Base-by-base conservation (phyloP, 257 asterid species). In the Cruciata laevipes region DNA sequence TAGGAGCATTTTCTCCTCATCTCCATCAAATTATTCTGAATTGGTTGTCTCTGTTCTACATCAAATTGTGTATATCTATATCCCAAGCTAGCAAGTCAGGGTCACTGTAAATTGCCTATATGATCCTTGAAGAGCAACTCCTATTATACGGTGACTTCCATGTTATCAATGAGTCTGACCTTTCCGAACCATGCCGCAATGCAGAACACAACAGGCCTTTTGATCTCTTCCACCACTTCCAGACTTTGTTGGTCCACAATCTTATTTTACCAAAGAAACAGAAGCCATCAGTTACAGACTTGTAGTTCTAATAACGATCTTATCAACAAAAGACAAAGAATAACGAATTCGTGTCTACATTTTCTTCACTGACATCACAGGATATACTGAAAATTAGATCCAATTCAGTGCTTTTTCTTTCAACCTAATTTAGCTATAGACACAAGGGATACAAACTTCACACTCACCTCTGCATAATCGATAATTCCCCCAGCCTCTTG, bases 111-210 rank as follows among this genome's bases (percentile, higher is more conserved):
- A 27, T 27, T 27, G 30, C 2, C 30, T 27, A 27, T 27, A n/a
- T n/a, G n/a, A 27, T 27, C 30, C 7, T 7, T 37, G 42, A 37
- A 37, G 42, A 56, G 61, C 17, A 61, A 25, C 27, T 32, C n/a
- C 3, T 59, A 30, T 72, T 27, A 78, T 13, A 81, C 76, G 24
- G 49, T 49, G 66, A 92, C 82, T 77, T 92, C 98, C 76, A 92
- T 71, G 84, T 92, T 92, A 84, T 89, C 98, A 35, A 89, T 27
- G 71, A 92, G 88, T 77, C 98, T 82, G 55, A 89, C 96, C 61
- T 73, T 81, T 69, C 97, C 95, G 35, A 92, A 92, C 95, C 84
- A 87, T 9, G 91, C 97, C 61, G 98, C 98, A 61, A 92, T 64
- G 60, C 98, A 92, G 49, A 87, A 81, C 51, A 89, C 95, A 32